A percentile compares a stretch with the other conserved stretches of the same genome.
phyloP scores from a whole-genome alignment of 176 grass and related monocot genomes.

The Avena insularis region DNA sequence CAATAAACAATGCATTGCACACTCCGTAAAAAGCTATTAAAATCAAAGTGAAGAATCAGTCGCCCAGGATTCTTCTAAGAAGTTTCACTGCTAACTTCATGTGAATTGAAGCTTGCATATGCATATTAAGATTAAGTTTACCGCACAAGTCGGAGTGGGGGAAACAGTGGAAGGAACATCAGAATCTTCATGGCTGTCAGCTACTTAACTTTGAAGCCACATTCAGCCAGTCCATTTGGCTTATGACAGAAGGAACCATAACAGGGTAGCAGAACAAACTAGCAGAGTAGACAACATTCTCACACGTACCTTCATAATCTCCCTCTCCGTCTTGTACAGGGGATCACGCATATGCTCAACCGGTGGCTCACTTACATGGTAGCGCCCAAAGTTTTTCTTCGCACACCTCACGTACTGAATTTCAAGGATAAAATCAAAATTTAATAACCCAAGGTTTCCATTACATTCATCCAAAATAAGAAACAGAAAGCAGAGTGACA shows the following conservation, averaged over 20 bases:
- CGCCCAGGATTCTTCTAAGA: background rate
- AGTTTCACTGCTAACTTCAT: background rate
- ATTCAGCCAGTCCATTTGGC: slow-evolving; percentile 4
- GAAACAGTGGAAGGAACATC: background rate
- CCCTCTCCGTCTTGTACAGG: slow-evolving; percentile 73
- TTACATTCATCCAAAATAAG: slow-evolving; percentile 7
- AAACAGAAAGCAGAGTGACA: slow-evolving; percentile 21
- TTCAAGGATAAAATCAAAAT: slow-evolving; percentile 37
- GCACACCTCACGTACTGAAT: slow-evolving; percentile 68
- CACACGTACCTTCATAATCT: slow-evolving; percentile 78
- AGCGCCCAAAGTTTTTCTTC: slow-evolving; percentile 70
- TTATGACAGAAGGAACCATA: background rate
- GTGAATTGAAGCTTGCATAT: background rate
- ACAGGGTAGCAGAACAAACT: background rate
- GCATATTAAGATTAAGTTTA: background rate
- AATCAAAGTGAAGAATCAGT: slow-evolving; percentile 2
- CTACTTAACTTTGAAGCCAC: background rate
- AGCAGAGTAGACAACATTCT: slow-evolving; percentile 16
- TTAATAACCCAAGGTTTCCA: background rate
- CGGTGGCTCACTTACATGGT: slow-evolving; percentile 81
- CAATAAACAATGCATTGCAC: background rate
- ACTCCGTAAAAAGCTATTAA: background rate
- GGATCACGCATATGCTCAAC: slow-evolving; percentile 71
- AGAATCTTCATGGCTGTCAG: background rate
- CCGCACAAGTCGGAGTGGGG: background rate